phyloP scores from a whole-genome alignment of 106 monocot species.

The Dendrobium chrysotoxum region DNA sequence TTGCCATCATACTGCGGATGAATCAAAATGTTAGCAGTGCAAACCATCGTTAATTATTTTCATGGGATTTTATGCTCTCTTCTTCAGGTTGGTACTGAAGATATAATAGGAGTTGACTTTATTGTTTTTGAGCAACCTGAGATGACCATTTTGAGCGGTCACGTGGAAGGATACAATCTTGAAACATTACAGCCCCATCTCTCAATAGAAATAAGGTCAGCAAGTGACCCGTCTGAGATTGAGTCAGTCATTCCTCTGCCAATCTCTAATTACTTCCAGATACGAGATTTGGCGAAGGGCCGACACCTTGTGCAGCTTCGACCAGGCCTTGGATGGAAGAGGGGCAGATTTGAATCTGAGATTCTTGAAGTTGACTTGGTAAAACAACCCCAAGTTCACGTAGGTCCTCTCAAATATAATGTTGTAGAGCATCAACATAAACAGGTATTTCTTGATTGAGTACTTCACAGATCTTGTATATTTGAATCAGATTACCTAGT shows the following conservation, averaged over 20 bases:
- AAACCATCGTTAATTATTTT: not conserved
- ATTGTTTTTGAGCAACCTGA: constrained; percentile 87
- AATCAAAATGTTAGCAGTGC: not conserved
- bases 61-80: not conserved
- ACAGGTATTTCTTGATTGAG: constrained; percentile 39
- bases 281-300: constrained; percentile 67
- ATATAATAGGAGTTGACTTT: constrained; percentile 70
- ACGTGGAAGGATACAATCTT: constrained; percentile 68
- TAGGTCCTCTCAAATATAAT: constrained; percentile 67
- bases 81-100: constrained; percentile 67
- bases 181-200: constrained; percentile 65
- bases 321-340: constrained; percentile 36
- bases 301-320: constrained; percentile 75
- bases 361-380: constrained; percentile 74
- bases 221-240: constrained; percentile 53
- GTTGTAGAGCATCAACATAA: constrained; percentile 62
- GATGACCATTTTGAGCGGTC: constrained; percentile 71
- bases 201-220: constrained; percentile 68
- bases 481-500: not conserved
- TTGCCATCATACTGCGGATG: not conserved
- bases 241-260: constrained; percentile 65
- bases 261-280: constrained; percentile 70
- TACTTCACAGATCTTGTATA: not conserved
- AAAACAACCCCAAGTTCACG: constrained; percentile 67
- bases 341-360: constrained; percentile 67